These are phyloP conservation scores for Trapa bicornis DNA, from an alignment of 345 rosid genomes.

Conservation along the genomic window DNA sequence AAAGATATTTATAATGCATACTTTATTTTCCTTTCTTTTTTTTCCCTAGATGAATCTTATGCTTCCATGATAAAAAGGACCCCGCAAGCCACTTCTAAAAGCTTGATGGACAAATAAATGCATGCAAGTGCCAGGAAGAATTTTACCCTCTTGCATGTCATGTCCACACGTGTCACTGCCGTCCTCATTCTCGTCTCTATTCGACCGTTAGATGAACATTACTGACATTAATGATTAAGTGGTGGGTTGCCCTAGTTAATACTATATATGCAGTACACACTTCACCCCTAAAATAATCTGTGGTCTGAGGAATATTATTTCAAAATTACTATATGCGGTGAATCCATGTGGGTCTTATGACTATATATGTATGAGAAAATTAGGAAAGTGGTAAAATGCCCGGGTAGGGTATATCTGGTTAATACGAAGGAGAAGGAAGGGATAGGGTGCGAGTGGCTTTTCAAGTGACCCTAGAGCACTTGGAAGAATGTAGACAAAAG, in stretches of 20 bases:
- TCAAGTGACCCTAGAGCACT: not conserved
- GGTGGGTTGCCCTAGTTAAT: too few species aligned
- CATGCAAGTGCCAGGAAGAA: conserved; percentile 4
- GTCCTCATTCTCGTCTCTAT: conserved; percentile 5
- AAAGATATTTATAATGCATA: conserved; percentile 9
- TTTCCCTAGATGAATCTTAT: conserved; percentile 33
- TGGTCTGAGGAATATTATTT: too few species aligned
- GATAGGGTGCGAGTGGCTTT: not conserved
- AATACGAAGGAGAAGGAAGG: not conserved
- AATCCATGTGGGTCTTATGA: too few species aligned
- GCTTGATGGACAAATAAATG: not conserved
- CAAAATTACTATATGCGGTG: too few species aligned
- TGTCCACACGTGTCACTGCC: conserved; percentile 7
- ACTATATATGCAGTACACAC: too few species aligned
- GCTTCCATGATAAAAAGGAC: conserved; percentile 22
- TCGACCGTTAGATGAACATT: not conserved
- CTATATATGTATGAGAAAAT: not conserved
- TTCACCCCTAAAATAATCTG: too few species aligned
- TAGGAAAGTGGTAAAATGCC: not conserved
- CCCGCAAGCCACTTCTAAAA: conserved; percentile 35
- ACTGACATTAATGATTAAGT: too few species aligned
- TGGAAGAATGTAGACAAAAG: conserved; percentile 4
- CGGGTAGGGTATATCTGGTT: not conserved
- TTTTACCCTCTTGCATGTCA: not conserved
- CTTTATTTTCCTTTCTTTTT: not conserved